A percentile compares a stretch with the other conserved stretches of the same genome.
phyloP scores from a whole-genome alignment of 805 yeast genomes.

The Candida xiaguanensis region DNA sequence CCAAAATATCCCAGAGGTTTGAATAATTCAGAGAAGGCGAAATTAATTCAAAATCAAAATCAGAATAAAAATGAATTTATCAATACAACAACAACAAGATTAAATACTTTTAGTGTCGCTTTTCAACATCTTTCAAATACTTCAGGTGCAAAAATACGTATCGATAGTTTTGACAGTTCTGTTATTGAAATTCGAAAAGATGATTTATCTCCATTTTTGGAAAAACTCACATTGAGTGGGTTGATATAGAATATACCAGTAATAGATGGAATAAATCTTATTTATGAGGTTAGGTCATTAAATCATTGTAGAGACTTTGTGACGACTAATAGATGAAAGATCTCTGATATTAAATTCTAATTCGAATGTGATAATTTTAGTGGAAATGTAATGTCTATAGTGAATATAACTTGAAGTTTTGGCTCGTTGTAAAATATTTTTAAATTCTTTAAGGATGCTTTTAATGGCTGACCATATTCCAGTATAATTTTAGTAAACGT shows the following conservation, averaged over 20 bases:
- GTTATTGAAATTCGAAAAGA: slow-evolving; percentile 87
- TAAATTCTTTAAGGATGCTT: no score
- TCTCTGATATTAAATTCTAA: no score
- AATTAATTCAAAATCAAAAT: slow-evolving; percentile 18
- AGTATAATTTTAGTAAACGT: no score
- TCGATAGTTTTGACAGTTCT: slow-evolving; percentile 93
- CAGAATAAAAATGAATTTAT: slow-evolving; percentile 21
- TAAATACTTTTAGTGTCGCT: slow-evolving; percentile 85
- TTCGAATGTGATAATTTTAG: no score
- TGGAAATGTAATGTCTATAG: no score
- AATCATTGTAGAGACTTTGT: background rate
- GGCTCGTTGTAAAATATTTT: no score
- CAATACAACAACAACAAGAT: slow-evolving; percentile 45
- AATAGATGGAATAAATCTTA: no score
- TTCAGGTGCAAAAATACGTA: slow-evolving; percentile 83
- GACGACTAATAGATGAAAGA: no score
- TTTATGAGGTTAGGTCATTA: no score
- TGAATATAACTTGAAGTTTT: no score
- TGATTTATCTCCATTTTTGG: slow-evolving; percentile 84
- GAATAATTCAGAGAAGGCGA: slow-evolving; percentile 32
- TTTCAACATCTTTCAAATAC: slow-evolving; percentile 83
- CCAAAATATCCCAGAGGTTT: slow-evolving; percentile 65
- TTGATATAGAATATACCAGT: slow-evolving; percentile 14
- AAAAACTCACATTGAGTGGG: slow-evolving; percentile 75
- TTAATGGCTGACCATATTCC: no score